Percentiles rank a stretch among this genome's conserved stretches.
phyloP scores from a whole-genome alignment of 2,329 filamentous ascomycete species.

The Dactylonectria estremocensis region DNA sequence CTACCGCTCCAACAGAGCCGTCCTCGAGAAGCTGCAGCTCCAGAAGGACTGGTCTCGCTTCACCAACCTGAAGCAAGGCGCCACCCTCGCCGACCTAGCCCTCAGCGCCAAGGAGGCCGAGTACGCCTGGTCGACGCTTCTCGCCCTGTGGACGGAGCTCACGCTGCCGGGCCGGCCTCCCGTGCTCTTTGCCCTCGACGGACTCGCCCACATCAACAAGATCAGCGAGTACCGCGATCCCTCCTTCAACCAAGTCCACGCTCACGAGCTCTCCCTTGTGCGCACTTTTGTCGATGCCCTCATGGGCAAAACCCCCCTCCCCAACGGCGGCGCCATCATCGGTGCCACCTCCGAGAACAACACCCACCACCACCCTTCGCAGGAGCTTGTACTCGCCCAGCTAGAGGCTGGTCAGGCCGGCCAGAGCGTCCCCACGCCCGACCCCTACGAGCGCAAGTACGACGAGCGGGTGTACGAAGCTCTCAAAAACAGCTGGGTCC shows the following conservation, averaged over 20 bases:
- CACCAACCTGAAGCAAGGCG: constrained; percentile 65
- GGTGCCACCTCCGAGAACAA: constrained; percentile 84
- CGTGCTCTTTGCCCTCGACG: constrained; percentile 84
- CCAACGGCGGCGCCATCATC: constrained; percentile 85
- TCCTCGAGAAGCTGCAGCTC: constrained; percentile 70
- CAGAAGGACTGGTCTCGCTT: constrained; percentile 61
- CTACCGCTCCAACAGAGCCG: constrained; percentile 76
- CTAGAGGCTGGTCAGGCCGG: constrained; percentile 62
- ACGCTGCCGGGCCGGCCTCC: constrained; percentile 65
- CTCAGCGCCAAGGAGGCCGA: constrained; percentile 82
- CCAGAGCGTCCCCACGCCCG: constrained; percentile 57
- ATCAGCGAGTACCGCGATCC: constrained; percentile 81
- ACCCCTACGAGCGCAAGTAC: constrained; percentile 71
- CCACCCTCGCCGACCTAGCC: constrained; percentile 78
- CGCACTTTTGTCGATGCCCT: constrained; percentile 83
- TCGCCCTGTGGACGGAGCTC: constrained; percentile 87
- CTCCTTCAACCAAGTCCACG: constrained; percentile 82
- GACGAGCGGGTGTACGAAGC: constrained; percentile 70
- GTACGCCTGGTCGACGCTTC: constrained; percentile 84
- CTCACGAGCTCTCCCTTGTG: constrained; percentile 86
- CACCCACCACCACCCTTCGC: constrained; percentile 72
- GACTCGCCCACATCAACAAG: constrained; percentile 85
- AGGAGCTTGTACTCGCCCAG: constrained; percentile 78
- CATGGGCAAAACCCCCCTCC: constrained; percentile 68
- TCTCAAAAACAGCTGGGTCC: constrained; percentile 65